phyloP scores from a whole-genome alignment of 2,329 filamentous ascomycete genomes.

The Ceratocystis colombiana region DNA sequence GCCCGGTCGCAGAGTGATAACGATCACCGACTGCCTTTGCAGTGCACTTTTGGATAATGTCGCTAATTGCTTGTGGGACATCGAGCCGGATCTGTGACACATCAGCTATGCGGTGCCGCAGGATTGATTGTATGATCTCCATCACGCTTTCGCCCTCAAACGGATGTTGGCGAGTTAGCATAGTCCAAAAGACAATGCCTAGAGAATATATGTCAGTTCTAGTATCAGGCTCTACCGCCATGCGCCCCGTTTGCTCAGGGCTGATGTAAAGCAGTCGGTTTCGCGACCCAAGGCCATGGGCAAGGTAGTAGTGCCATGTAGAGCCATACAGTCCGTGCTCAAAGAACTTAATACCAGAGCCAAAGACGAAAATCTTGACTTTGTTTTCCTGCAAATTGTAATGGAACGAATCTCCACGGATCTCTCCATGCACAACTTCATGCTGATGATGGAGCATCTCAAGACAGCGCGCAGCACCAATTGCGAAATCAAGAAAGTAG shows the following conservation, averaged over 20 bases:
- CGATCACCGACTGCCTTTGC: constrained; percentile 78
- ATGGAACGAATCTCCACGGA: constrained; percentile 83
- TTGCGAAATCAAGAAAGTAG: constrained; percentile 79
- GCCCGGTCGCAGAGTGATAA: constrained; percentile 78
- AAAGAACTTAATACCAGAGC: constrained; percentile 76
- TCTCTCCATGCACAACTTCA: constrained; percentile 79
- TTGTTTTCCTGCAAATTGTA: constrained; percentile 60
- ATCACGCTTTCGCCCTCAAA: constrained; percentile 72
- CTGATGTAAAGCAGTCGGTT: constrained; percentile 87
- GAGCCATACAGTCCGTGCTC: constrained; percentile 79
- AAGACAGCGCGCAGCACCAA: constrained; percentile 74
- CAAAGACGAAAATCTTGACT: constrained; percentile 75
- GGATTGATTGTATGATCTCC: constrained; percentile 82
- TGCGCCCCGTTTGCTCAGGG: constrained; percentile 85
- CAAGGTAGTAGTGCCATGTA: constrained; percentile 68
- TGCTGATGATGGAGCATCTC: constrained; percentile 87
- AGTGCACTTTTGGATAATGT: constrained; percentile 84
- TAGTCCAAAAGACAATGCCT: constrained; percentile 78
- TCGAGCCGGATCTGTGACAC: constrained; percentile 71
- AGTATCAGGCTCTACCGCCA: constrained; percentile 83
- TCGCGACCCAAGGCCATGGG: constrained; percentile 73
- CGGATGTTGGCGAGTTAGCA: constrained; percentile 67
- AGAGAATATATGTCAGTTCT: constrained; percentile 90
- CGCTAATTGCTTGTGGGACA: constrained; percentile 69
- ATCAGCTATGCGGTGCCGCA: constrained; percentile 66